These are phyloP conservation scores for Hirsutella thompsonii DNA, from an alignment of 2,329 filamentous ascomycete species.

Conservation along the genomic window DNA sequence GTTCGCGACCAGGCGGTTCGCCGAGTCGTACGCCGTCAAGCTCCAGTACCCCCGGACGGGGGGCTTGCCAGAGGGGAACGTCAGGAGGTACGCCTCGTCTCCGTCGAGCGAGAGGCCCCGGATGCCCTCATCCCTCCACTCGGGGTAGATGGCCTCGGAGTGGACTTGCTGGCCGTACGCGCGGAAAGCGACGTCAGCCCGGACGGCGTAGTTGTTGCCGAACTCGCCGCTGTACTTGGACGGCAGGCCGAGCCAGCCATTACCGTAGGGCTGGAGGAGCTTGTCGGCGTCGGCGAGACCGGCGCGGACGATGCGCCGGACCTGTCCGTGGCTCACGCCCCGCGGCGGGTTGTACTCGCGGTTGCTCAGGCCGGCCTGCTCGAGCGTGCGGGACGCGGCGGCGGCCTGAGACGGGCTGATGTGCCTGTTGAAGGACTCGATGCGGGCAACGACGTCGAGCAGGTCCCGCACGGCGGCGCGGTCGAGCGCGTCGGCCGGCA, in stretches of 20 bases:
- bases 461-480: not conserved
- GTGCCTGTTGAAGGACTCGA: not conserved
- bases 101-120: not conserved
- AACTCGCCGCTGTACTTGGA: not conserved
- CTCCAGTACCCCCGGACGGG: constrained; percentile 13
- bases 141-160: constrained; percentile 1
- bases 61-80: constrained; percentile 5
- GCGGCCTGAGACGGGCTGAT: not conserved
- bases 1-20: constrained; percentile 12
- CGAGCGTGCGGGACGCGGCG: not conserved
- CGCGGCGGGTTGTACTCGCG: not conserved
- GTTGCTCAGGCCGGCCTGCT: not conserved
- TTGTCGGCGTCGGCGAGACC: not conserved
- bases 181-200: not conserved
- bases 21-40: constrained; percentile 12
- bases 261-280: not conserved
- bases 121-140: not conserved
- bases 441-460: not conserved
- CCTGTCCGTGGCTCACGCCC: not conserved
- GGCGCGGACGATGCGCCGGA: not conserved
- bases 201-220: not conserved
- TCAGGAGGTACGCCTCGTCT: constrained; percentile 4
- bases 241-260: constrained; percentile 1
- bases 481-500: not conserved
- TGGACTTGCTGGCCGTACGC: not conserved